phyloP scores from a whole-genome alignment of 768 basidiomycete species.

The Amanita inopinata region DNA sequence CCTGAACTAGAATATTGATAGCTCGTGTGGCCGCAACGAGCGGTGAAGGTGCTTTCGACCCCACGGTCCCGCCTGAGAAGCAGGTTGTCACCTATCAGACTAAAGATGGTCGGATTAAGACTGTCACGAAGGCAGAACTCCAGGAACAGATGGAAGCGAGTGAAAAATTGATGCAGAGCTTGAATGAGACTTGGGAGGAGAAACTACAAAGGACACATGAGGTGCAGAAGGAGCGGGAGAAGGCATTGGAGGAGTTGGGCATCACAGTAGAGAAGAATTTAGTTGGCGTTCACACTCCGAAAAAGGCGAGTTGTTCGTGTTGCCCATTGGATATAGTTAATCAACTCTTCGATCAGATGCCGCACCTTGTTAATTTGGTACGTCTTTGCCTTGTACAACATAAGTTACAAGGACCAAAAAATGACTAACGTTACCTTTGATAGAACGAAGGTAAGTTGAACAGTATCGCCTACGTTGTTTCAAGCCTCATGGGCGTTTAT shows the following conservation, averaged over 20 bases:
- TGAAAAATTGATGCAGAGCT: slow-evolving; percentile 88
- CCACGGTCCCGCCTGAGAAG: slow-evolving; percentile 82
- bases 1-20: slow-evolving; percentile 19
- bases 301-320: slow-evolving; percentile 58
- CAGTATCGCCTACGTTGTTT: slow-evolving; percentile 9
- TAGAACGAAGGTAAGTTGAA: slow-evolving; percentile 61
- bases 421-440: slow-evolving; percentile 10
- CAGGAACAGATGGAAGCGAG: slow-evolving; percentile 95
- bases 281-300: slow-evolving; percentile 96
- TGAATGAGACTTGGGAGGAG: slow-evolving; percentile 96
- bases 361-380: slow-evolving; percentile 89
- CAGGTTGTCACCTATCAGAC: slow-evolving; percentile 94
- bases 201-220: slow-evolving; percentile 86
- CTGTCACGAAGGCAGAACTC: slow-evolving; percentile 92
- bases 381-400: slow-evolving; percentile 22
- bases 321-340: slow-evolving; percentile 11
- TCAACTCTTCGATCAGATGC: slow-evolving; percentile 49
- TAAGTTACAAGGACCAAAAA: slow-evolving; percentile 3
- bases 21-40: slow-evolving; percentile 65
- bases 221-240: slow-evolving; percentile 94
- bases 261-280: slow-evolving; percentile 96
- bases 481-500: slow-evolving; percentile 12
- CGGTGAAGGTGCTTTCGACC: slow-evolving; percentile 75
- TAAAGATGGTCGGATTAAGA: slow-evolving; percentile 89
- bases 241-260: slow-evolving; percentile 94